Evolutionary conservation across 1,284 basidiomycete genomes (phyloP), one percentile per base, ranked within the genome.

Genomic region (Ganoderma multipileum): DNA sequence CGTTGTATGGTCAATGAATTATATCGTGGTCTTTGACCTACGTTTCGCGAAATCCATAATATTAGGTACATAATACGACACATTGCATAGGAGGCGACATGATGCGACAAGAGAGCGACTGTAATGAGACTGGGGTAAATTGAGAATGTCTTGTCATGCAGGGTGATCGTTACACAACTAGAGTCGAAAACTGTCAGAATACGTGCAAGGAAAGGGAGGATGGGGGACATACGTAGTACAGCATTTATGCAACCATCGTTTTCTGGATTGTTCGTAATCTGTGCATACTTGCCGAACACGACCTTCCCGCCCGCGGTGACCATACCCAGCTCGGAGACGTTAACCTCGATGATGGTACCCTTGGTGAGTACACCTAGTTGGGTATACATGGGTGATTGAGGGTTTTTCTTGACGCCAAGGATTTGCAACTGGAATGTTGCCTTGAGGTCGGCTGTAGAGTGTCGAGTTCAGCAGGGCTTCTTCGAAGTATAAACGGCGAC

Each of bases 381-480:
- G 0, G 95, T 96, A 79, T 97, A 97, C 89, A 99, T 95, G 0
- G 98, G 98, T 33, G 96, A 98, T 79, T 99, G 97, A 16, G 98
- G 98, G 79, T 99, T 99, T 87, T 99, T 99, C 87, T 99, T 99
- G 72, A 99, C 97, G 66, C 95, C 96, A 58, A 99, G 87, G 75
- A 99, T 99, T 72, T 98, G 96, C 2, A 99, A 85, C 81, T 99
- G 98, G 89, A 99, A 99, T 0, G 98, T 99, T 11, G 97, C 97
- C 82, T 98, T 98, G 67, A 99, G 84, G 78, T 99, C 96, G 73
- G 97, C 95, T 97, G 78, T 7, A 70, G 16, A 52, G 44, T 23
- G 68, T 76, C 62, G 72, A 42, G 42, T 28, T 47, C 14, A 64
- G 64, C 54, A n/a, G 57, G 41, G 57, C 39, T 63, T 33, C 41